These are phyloP conservation scores for Waltergamsia citrina DNA, from an alignment of 2,329 filamentous ascomycete genomes.

Conservation along the genomic window DNA sequence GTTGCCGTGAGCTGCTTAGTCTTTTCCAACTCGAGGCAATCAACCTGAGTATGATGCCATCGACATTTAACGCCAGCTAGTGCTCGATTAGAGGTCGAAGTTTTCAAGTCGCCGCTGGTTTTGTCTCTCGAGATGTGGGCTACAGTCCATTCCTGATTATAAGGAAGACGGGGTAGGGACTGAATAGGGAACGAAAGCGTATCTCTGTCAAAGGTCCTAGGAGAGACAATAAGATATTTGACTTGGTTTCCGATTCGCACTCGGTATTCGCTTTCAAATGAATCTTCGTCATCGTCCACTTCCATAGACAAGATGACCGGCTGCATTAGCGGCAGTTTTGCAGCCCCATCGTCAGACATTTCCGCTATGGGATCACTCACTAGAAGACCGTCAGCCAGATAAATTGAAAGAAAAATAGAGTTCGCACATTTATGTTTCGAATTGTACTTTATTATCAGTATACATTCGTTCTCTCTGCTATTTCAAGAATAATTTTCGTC, in stretches of 20 bases:
- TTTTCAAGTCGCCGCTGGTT: slow-evolving; percentile 13
- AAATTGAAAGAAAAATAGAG: too few relatives aligned
- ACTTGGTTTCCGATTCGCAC: slow-evolving; percentile 12
- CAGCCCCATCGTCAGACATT: too few relatives aligned
- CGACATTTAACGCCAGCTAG: slow-evolving; percentile 13
- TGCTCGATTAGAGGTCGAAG: slow-evolving; percentile 10
- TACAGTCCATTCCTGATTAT: slow-evolving; percentile 14
- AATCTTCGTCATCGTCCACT: too few relatives aligned
- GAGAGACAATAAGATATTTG: slow-evolving; percentile 14
- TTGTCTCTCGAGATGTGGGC: slow-evolving; percentile 13
- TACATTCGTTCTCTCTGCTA: too few relatives aligned
- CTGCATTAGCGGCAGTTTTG: too few relatives aligned
- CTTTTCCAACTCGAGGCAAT: slow-evolving; percentile 16
- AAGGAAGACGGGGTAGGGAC: slow-evolving; percentile 13
- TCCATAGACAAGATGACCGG: too few relatives aligned
- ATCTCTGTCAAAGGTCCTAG: slow-evolving; percentile 13
- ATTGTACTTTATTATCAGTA: too few relatives aligned
- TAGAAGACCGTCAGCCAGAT: too few relatives aligned
- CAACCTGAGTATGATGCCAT: slow-evolving; percentile 14
- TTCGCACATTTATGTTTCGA: too few relatives aligned
- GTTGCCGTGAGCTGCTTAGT: slow-evolving; percentile 10
- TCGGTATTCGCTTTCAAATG: slow-evolving; percentile 15
- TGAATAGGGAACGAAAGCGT: slow-evolving; percentile 12
- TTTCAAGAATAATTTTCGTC: too few relatives aligned
- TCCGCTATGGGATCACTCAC: too few relatives aligned